Evolutionary conservation across 2,329 filamentous ascomycete genomes (phyloP).

Genomic region (Cladosporium sp.): DNA sequence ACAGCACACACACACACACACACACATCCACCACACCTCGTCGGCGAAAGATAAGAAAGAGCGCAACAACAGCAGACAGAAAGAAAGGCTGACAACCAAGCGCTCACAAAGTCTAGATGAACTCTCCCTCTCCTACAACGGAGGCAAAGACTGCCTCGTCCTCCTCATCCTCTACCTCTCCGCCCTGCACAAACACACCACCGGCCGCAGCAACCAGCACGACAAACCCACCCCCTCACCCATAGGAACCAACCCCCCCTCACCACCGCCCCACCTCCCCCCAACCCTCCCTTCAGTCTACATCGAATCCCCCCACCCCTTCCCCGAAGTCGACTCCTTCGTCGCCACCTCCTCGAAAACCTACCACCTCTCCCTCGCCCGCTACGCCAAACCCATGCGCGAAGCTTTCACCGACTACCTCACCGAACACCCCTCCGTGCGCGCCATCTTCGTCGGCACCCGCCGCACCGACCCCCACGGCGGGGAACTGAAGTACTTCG

Average conservation of each 20-base stretch:
- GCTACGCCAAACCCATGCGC: constrained; percentile 76
- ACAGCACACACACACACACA: too few species aligned
- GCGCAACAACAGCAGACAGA: not conserved
- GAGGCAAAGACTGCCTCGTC: constrained; percentile 95
- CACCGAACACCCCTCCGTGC: constrained; percentile 57
- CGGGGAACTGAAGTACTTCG: constrained; percentile 72
- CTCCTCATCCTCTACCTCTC: constrained; percentile 83
- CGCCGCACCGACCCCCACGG: constrained; percentile 91
- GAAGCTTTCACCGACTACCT: constrained; percentile 76
- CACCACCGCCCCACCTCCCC: constrained; percentile 22
- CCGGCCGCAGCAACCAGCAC: too few species aligned
- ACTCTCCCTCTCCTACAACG: constrained; percentile 91
- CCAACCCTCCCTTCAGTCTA: constrained; percentile 77
- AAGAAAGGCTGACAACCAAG: constrained; percentile 1
- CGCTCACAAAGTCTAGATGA: constrained; percentile 63
- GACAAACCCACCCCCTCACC: constrained; percentile 23
- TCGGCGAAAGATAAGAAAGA: not conserved
- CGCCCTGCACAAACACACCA: constrained; percentile 43
- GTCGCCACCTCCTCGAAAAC: constrained; percentile 60
- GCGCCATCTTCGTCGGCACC: constrained; percentile 83
- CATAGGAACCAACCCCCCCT: constrained; percentile 23
- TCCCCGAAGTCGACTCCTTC: constrained; percentile 81
- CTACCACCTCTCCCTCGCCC: constrained; percentile 73
- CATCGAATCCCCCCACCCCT: constrained; percentile 79
- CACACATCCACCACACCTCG: too few species aligned